These are phyloP conservation scores for Moricandia moricandioides DNA, from an alignment of 345 rosid species.

Conservation along the genomic window DNA sequence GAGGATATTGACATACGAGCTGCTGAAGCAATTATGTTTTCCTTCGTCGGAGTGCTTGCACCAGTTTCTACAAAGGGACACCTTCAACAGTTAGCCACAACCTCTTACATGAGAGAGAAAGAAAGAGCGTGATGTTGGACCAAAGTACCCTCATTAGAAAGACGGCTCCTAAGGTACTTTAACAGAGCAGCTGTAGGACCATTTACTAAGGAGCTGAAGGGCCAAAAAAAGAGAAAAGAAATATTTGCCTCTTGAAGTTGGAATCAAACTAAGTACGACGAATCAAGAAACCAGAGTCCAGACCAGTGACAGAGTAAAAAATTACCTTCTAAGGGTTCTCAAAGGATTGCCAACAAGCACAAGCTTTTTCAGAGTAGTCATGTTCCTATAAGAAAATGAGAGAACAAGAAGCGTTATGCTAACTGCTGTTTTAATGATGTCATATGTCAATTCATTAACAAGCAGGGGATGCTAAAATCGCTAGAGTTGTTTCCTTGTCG, in stretches of 20 bases:
- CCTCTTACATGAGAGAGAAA: conserved; percentile 5
- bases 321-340: conserved; percentile 82
- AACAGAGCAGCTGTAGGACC: conserved; percentile 86
- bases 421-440: neutral
- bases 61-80: conserved; percentile 50
- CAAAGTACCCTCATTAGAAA: conserved; percentile 71
- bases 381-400: conserved; percentile 50
- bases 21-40: conserved; percentile 67
- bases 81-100: conserved; percentile 19
- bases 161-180: conserved; percentile 80
- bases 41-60: conserved; percentile 54
- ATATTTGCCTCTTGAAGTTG: conserved; percentile 12
- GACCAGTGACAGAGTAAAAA: conserved; percentile 1
- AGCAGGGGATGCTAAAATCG: conserved; percentile 17
- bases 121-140: conserved; percentile 17
- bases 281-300: conserved; percentile 9
- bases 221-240: neutral
- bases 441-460: neutral
- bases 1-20: conserved; percentile 76
- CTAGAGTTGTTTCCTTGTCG: conserved; percentile 29
- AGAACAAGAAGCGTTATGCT: neutral
- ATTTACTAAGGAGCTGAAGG: conserved; percentile 73
- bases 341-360: conserved; percentile 80
- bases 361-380: conserved; percentile 76
- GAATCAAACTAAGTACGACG: conserved; percentile 10